These are phyloP conservation scores for Diplodia seriata DNA, from an alignment of 2,329 filamentous ascomycete species.

Conservation along the genomic window DNA sequence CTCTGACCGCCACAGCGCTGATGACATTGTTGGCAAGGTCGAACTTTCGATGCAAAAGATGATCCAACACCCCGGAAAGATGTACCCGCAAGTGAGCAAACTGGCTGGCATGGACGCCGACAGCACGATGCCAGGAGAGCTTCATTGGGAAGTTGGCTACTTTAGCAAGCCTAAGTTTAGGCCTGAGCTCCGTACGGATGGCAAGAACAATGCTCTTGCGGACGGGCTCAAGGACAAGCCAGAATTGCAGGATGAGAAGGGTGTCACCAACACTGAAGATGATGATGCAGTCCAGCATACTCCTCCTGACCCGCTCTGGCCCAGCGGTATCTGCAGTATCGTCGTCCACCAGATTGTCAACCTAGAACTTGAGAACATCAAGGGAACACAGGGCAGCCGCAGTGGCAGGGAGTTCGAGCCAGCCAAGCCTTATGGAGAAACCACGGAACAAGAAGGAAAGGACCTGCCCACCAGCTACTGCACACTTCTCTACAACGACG, in stretches of 20 bases:
- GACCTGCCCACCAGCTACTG: constrained; percentile 90
- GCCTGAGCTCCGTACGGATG: constrained; percentile 82
- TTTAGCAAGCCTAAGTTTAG: constrained; percentile 91
- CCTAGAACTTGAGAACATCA: constrained; percentile 87
- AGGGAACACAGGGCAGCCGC: constrained; percentile 80
- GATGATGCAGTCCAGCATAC: constrained; percentile 89
- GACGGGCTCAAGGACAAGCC: constrained; percentile 74
- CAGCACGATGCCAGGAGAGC: constrained; percentile 87
- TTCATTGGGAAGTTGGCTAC: constrained; percentile 96
- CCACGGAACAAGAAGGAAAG: constrained; percentile 81
- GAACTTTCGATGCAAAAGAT: constrained; percentile 94
- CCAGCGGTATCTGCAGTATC: constrained; percentile 84
- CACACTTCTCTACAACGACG: constrained; percentile 88
- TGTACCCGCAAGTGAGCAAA: constrained; percentile 88
- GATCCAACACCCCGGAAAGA: constrained; percentile 90
- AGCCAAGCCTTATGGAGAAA: constrained; percentile 82
- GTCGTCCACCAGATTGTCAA: constrained; percentile 95
- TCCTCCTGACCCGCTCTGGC: constrained; percentile 95
- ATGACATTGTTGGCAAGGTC: constrained; percentile 94
- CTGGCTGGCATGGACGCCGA: constrained; percentile 83
- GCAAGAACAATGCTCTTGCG: constrained; percentile 80
- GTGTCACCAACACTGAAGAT: constrained; percentile 71
- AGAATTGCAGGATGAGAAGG: constrained; percentile 87
- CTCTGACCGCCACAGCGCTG: constrained; percentile 87
- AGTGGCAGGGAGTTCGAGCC: constrained; percentile 90